These are phyloP conservation scores for Monilinia polystroma DNA, from an alignment of 2,329 filamentous ascomycete genomes.

Conservation along the genomic window DNA sequence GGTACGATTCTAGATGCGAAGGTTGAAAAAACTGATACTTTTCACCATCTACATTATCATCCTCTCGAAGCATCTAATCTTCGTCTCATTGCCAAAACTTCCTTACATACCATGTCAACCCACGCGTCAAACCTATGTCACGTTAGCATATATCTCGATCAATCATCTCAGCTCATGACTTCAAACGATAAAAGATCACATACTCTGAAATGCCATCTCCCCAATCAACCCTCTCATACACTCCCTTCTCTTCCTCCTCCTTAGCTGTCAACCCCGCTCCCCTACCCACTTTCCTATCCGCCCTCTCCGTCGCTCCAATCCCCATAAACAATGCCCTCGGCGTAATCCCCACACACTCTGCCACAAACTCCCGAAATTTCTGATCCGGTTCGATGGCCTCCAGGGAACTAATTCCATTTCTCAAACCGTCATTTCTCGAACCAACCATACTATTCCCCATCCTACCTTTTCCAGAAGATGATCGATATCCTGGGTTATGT, in stretches of 20 bases:
- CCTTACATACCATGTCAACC: slow-evolving; percentile 21
- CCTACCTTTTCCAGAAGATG: background rate
- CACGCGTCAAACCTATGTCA: slow-evolving; percentile 6
- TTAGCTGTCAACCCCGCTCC: slow-evolving; percentile 5
- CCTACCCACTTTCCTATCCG: slow-evolving; percentile 6
- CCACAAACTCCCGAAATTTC: slow-evolving; percentile 18
- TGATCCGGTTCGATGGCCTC: slow-evolving; percentile 12
- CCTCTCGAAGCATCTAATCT: slow-evolving; percentile 11
- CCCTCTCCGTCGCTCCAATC: slow-evolving; percentile 5
- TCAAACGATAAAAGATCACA: background rate
- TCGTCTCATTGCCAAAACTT: slow-evolving; percentile 14
- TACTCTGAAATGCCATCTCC: slow-evolving; percentile 9
- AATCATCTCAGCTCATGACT: background rate
- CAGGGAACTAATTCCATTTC: background rate
- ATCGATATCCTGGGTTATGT: background rate
- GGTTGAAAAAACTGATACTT: background rate
- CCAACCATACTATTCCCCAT: background rate
- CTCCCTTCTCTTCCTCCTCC: slow-evolving; percentile 1
- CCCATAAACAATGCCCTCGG: slow-evolving; percentile 11
- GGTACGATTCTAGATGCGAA: background rate
- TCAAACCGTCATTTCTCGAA: background rate
- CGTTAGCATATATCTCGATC: background rate
- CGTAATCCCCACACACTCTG: slow-evolving; percentile 1
- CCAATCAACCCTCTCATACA: slow-evolving; percentile 13
- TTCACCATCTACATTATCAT: background rate